Conservation (phyloP, 257 asterid genomes). For the Avicennia marina region DNA sequence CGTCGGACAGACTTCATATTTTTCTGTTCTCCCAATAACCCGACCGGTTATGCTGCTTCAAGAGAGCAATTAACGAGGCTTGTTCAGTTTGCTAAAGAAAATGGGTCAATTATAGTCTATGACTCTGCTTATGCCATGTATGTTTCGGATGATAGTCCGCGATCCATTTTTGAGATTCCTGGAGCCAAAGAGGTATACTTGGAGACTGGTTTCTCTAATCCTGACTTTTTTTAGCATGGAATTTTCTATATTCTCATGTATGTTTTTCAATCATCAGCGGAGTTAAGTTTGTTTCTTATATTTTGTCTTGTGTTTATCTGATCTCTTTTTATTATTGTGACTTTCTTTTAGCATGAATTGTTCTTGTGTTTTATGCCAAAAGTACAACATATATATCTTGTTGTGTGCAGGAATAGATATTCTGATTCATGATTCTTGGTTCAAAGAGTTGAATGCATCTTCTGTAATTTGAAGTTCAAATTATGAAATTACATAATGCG, state of each 20-base stretch:
- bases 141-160: conserved; percentile 82
- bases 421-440: not conserved
- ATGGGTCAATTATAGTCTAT: conserved; percentile 86
- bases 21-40: conserved; percentile 97
- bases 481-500: not conserved
- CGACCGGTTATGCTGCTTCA: conserved; percentile 92
- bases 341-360: too few species aligned
- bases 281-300: too few species aligned
- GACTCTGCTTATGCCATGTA: conserved; percentile 99
- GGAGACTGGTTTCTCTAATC: not conserved
- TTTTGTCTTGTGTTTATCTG: too few species aligned
- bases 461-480: not conserved
- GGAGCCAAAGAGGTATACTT: conserved; percentile 85
- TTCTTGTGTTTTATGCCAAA: too few species aligned
- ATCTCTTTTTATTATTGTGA: too few species aligned
- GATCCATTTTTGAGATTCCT: conserved; percentile 90
- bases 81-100: conserved; percentile 82
- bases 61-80: conserved; percentile 83
- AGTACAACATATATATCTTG: too few species aligned
- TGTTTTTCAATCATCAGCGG: too few species aligned
- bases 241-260: too few species aligned
- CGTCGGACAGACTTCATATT: conserved; percentile 75
- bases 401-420: too few species aligned
- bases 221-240: too few species aligned
- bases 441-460: not conserved